Base-by-base conservation (phyloP, 176 grass and related monocot genomes). In the Bonia amplexicaulis region DNA sequence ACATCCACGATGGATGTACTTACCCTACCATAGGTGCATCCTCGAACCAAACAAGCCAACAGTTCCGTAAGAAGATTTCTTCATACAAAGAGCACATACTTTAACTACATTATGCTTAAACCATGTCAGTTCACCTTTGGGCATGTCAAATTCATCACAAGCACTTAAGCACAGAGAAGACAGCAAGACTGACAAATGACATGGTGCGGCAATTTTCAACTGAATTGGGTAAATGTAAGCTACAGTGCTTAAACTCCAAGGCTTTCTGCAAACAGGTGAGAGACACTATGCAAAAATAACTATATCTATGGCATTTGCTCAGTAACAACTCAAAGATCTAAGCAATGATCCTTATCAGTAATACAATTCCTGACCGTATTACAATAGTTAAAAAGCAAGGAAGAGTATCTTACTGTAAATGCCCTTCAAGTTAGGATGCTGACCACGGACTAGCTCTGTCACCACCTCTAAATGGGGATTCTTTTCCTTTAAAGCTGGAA, bases 361-460 rank as follows among this genome's bases (percentile, higher is more conserved):
- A 65, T 25, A 62, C 1, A 35, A 13, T 23, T 69, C 9, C 17
- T 66, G 16, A 6, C 35, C 27, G 42, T n/a, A 47, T 61, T 58
- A 33, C 25, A 23, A 69, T 37, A 51, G 52, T 64, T 55, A 76
- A 40, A 58, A 70, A 73, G 53, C 16, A 74, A 69, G 35, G 46
- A 76, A 72, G 29, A 16, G 55, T 27, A 71, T 75, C 91, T 95
- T 95, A 98, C 96, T 98, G 72, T 98, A 98, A 69, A 92, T 62
- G 87, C 85, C 96, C 83, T 95, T 93, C 89, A 98, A 82, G 72
- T 93, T 90, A 68, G 96, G 96, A 85, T 98, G 96, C 53, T 93
- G 96, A 42, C 90, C 90, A 62, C 90, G 90, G 26, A 88, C 82
- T 31, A 90, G 81, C 66, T 92, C 82, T 42, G 90, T 86, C 19